A percentile compares a stretch with the other conserved stretches of the same genome.
These are phyloP conservation scores for Nannizziopsis arthrosporioides DNA, from an alignment of 2,329 filamentous ascomycete species.

Conservation along the genomic window DNA sequence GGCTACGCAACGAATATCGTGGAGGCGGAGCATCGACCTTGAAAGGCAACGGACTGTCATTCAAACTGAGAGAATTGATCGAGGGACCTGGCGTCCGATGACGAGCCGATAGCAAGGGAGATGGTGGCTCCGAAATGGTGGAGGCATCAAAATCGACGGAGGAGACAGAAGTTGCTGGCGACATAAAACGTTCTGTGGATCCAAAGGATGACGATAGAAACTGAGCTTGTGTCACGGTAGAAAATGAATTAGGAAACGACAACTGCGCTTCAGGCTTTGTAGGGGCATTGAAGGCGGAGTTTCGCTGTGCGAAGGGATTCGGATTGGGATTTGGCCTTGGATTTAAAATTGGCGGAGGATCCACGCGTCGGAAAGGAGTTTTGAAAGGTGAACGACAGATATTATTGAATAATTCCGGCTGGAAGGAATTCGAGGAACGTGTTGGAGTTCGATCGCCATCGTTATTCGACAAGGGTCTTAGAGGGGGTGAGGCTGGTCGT, in stretches of 20 bases:
- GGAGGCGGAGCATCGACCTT: constrained; percentile 5
- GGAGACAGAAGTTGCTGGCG: constrained; percentile 12
- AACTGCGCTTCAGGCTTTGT: constrained; percentile 11
- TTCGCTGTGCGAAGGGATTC: no score
- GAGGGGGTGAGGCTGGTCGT: constrained; percentile 3
- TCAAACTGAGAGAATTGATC: constrained; percentile 13
- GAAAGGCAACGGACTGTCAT: constrained; percentile 7
- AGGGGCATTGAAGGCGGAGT: not conserved
- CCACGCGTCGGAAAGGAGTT: not conserved
- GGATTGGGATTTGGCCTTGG: not conserved
- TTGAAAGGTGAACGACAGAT: not conserved
- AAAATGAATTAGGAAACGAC: constrained; percentile 6
- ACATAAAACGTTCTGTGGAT: constrained; percentile 13
- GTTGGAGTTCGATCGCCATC: constrained; percentile 8
- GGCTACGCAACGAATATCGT: constrained; percentile 13
- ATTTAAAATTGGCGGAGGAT: not conserved
- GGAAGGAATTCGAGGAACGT: not conserved
- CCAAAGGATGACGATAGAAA: constrained; percentile 15
- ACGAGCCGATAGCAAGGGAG: constrained; percentile 8
- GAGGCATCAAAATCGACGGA: constrained; percentile 15
- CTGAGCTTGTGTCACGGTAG: constrained; percentile 2
- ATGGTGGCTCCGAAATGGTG: constrained; percentile 13
- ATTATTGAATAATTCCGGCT: not conserved
- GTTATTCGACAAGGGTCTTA: not conserved
- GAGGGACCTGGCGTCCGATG: constrained; percentile 12